Evolutionary conservation across 2,329 filamentous ascomycete genomes (phyloP).

Genomic region (Colletotrichum echinochloae): DNA sequence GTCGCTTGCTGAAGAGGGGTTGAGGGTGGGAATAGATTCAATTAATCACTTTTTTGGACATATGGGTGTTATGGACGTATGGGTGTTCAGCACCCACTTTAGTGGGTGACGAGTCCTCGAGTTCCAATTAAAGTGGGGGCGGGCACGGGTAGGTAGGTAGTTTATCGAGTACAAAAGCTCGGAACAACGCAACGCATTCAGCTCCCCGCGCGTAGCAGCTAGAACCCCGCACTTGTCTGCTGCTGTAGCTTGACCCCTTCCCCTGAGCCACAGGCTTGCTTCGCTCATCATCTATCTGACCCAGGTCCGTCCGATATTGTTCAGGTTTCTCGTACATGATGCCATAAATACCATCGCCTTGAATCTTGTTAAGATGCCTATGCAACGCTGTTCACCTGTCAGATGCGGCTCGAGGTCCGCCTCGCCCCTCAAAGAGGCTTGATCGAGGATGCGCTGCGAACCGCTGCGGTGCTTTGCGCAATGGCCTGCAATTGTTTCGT

Average conservation of each 20-base stretch:
- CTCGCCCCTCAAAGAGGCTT: conserved; percentile 16
- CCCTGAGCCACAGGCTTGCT: not conserved
- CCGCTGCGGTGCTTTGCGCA: conserved; percentile 70
- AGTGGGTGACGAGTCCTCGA: too few relatives aligned
- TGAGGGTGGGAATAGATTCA: too few relatives aligned
- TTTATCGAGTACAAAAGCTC: not conserved
- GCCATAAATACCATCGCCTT: not conserved
- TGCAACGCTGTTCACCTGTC: not conserved
- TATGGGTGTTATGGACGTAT: too few relatives aligned
- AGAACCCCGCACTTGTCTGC: too few relatives aligned
- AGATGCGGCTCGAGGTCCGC: not conserved
- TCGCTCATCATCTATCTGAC: not conserved
- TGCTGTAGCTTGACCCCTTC: not conserved
- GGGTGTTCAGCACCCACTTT: too few relatives aligned
- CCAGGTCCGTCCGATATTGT: not conserved
- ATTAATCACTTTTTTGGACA: too few relatives aligned
- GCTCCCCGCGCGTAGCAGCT: not conserved
- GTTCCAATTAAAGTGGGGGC: too few relatives aligned
- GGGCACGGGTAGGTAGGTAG: too few relatives aligned
- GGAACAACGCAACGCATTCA: not conserved
- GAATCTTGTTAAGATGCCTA: not conserved
- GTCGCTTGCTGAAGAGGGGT: too few relatives aligned
- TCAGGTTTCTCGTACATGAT: not conserved
- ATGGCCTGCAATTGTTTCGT: conserved; percentile 77
- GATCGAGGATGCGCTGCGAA: conserved; percentile 14